Conservation (phyloP, 176 grass and related monocot species). For the Cymbopogon citratus region DNA sequence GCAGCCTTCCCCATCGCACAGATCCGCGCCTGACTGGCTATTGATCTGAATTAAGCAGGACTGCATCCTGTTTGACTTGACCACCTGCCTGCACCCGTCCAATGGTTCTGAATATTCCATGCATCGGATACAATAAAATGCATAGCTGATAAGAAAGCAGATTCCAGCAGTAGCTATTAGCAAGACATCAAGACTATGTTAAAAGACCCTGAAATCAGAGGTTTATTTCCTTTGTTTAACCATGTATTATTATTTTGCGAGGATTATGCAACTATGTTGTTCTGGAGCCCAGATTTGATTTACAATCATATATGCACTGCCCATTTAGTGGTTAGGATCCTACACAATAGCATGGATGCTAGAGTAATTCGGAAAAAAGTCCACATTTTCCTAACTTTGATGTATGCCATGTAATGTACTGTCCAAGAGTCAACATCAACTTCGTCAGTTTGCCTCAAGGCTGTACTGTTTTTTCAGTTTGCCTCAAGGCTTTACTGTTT, state of each 20-base stretch:
- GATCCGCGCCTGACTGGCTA: constrained; percentile 37
- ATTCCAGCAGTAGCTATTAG: background rate
- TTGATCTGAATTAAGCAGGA: background rate
- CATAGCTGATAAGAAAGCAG: background rate
- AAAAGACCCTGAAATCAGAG: background rate
- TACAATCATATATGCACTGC: background rate
- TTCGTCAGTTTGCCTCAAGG: background rate
- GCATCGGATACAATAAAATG: background rate
- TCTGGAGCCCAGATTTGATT: background rate
- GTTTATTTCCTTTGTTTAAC: background rate
- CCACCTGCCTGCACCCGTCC: background rate
- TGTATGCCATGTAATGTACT: background rate
- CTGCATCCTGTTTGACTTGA: background rate
- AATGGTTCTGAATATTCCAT: background rate
- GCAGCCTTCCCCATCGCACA: constrained; percentile 40
- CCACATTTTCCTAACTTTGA: background rate
- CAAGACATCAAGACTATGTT: background rate
- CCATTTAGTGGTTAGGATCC: background rate
- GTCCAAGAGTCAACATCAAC: background rate
- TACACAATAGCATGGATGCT: background rate
- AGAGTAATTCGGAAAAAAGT: background rate
- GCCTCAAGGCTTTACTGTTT: background rate
- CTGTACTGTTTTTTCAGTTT: background rate
- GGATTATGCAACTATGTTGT: background rate
- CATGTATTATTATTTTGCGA: background rate